A percentile compares a stretch with the other conserved stretches of the same genome.
These are phyloP conservation scores for Phialemonium atrogriseum DNA, from an alignment of 2,329 filamentous ascomycete genomes.

Conservation along the genomic window DNA sequence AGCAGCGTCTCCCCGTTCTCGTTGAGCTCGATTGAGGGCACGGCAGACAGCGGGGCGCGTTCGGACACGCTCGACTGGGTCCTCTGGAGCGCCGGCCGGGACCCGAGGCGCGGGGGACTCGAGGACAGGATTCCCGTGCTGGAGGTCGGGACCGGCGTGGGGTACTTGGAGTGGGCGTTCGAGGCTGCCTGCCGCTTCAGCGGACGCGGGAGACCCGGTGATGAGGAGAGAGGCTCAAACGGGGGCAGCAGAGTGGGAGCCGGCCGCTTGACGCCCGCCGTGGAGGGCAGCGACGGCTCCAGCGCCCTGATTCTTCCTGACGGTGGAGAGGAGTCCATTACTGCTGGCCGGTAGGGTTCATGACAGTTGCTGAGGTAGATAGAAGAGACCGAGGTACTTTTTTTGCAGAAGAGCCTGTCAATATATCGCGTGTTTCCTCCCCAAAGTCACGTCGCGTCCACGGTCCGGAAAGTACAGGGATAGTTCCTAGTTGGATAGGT, in stretches of 20 bases:
- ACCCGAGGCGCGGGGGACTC: slow-evolving; percentile 58
- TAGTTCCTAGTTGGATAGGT: no score
- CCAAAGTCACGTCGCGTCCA: no score
- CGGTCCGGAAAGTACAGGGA: no score
- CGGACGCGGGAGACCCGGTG: slow-evolving; percentile 61
- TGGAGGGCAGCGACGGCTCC: slow-evolving; percentile 26
- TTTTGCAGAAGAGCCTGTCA: no score
- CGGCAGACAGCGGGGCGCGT: slow-evolving; percentile 71
- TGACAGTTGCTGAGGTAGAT: slow-evolving; percentile 6
- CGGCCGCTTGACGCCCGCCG: slow-evolving; percentile 48
- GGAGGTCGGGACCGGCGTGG: slow-evolving; percentile 88
- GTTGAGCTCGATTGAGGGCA: slow-evolving; percentile 75
- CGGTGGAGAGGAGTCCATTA: slow-evolving; percentile 33
- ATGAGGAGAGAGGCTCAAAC: slow-evolving; percentile 74
- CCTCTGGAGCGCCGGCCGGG: slow-evolving; percentile 46
- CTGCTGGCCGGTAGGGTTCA: slow-evolving; percentile 9
- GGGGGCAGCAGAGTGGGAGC: slow-evolving; percentile 65
- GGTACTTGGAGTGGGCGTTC: slow-evolving; percentile 62
- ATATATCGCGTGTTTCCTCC: no score
- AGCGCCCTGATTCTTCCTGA: slow-evolving; percentile 16
- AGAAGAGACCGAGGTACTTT: no score
- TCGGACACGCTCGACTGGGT: slow-evolving; percentile 61
- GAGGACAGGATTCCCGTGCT: slow-evolving; percentile 86
- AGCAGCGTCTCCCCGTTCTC: slow-evolving; percentile 72
- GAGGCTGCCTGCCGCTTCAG: slow-evolving; percentile 56